Evolutionary conservation across 768 basidiomycete genomes (phyloP), one percentile per base, ranked within the genome.

Genomic region (Russula emetica): DNA sequence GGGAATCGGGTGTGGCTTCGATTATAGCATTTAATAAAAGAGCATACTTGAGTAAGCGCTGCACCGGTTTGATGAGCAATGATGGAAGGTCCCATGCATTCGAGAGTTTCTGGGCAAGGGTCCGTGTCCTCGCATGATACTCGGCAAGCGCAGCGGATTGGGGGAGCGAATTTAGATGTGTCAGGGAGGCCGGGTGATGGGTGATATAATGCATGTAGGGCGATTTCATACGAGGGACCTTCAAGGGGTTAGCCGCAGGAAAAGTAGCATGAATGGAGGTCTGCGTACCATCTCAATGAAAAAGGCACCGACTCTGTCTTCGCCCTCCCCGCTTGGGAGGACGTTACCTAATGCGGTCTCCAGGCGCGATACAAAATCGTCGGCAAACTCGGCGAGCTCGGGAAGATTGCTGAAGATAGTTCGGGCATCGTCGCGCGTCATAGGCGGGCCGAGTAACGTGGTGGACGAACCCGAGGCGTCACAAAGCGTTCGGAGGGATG

Each of bases 51-150:
- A 98, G 85, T 60, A 98, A 82, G 18, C 96, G 86, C 71, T 98
- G 97, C 4, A 99, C 93, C 38, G 97, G 97, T 75, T 98, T 98
- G 75, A 99, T 98, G 64, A 99, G 87, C 44, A 98, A 83, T 0
- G 93, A 94, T 6, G 92, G 81, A 30, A 99, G 84, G 72, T 99
- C 96, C 88, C 93, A 94, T 3, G 93, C 90, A 70, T 92, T 87
- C 0, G 92, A 90, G 14, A 90, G 80, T 26, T 83, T 81, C 2
- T 85, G 82, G 1, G 90, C 87, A 42, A 88, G 78, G 13, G 77
- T 79, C 63, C 83, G 82, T 20, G 88, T 89, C 40, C 85, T 83
- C 11, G 80, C 73, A 52, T 91, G 79, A 74, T 94, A 94, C 3
- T 80, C 76, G 16, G 78, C 76, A 9, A 95, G 80, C 0, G 85